Evolutionary conservation across 352 stramenopile genomes (phyloP), one percentile per base, ranked within the genome.

Genomic region (Hyaloperonospora brassicae): DNA sequence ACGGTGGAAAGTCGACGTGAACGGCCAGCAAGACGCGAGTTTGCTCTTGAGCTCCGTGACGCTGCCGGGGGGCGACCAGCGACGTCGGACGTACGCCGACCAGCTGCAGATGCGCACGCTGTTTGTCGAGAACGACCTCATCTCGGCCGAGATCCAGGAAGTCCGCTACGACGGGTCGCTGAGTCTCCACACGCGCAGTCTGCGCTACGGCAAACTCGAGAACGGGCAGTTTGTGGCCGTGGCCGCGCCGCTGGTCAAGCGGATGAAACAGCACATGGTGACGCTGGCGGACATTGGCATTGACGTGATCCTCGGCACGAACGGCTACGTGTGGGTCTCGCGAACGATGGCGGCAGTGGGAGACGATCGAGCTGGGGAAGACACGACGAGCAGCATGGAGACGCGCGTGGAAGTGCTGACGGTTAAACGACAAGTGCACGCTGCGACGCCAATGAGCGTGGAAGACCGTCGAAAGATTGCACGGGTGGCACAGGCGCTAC

Each of bases 51-150:
- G 81, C 60, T 93, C 89, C 23, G 89, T 99, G 47, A 97, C 96
- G 62, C 66, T 99, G 13, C 94, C 95, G 0, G 95, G 93, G 23
- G 96, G 96, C 41, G 91, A 88, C 8, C 95, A 98, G 68, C 88
- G 96, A 10, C 91, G 97, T n/a, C 86, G 93, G 50, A 98, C 95
- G 27, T 93, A 97, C 53, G 93, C 98, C 55, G 96, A 99, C 72
- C 87, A 97, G 64, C 80, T 98, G 50, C 90, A 97, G 57, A 99
- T 99, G 96, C 75, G 95, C 31, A 78, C 72, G 39, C 90, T 98
- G 56, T 97, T 97, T 57, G 77, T 87, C 44, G 94, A 98, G 72
- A 94, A 95, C 57, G 96, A 98, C 68, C 75, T 98, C 31, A 95
- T 99, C 49, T 97, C 87, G 52, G 94, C 93, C 35, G 79, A 92